Conservation (phyloP, 345 rosid species). For the Euphorbia lathyris region DNA sequence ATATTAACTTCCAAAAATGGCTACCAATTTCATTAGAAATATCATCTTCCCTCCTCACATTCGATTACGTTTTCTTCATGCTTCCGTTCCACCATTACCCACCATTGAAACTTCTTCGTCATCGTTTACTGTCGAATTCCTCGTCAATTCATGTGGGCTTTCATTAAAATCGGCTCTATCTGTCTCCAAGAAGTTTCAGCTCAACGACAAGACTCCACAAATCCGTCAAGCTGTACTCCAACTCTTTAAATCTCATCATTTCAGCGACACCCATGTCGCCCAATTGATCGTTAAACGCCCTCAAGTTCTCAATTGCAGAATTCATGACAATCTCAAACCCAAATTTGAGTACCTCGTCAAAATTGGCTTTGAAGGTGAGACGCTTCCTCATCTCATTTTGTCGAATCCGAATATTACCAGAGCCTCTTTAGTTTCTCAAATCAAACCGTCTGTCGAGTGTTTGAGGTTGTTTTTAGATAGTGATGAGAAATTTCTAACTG, state of each 20-base stretch:
- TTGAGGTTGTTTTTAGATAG: constrained; percentile 10
- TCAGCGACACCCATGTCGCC: constrained; percentile 13
- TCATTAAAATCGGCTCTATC: constrained; percentile 20
- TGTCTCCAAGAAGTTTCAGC: constrained; percentile 12
- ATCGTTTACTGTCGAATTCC: constrained; percentile 10
- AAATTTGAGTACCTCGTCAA: constrained; percentile 20
- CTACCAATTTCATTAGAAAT: neutral
- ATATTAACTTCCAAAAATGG: constrained; percentile 1
- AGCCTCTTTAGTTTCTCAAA: constrained; percentile 13
- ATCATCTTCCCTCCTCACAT: neutral
- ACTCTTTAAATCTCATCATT: constrained; percentile 17
- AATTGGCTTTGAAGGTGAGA: constrained; percentile 18
- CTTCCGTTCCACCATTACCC: neutral
- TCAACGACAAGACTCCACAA: constrained; percentile 1
- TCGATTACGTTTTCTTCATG: neutral
- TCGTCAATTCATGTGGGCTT: constrained; percentile 25
- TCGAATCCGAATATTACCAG: constrained; percentile 9
- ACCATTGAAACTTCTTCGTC: neutral
- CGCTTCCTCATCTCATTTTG: constrained; percentile 15
- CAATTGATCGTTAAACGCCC: constrained; percentile 21
- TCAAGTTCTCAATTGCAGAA: neutral
- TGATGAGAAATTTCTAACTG: constrained; percentile 8
- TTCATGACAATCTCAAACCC: constrained; percentile 9
- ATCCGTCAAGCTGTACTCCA: constrained; percentile 8
- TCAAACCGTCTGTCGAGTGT: constrained; percentile 20